These are phyloP conservation scores for Neonothopanus nambi DNA, from an alignment of 1,284 basidiomycete species.

Conservation along the genomic window DNA sequence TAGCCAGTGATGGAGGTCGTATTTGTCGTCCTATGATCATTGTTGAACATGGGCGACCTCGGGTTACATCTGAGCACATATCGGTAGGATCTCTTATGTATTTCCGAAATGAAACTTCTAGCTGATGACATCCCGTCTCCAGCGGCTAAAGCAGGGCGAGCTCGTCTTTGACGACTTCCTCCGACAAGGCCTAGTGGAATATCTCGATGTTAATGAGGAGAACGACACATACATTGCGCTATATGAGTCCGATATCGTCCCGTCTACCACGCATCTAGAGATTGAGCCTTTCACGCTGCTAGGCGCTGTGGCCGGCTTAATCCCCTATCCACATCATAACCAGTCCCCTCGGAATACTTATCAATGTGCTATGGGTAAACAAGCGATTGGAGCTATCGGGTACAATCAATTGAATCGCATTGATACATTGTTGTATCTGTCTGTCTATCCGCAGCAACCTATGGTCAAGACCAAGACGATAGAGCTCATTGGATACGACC, in stretches of 20 bases:
- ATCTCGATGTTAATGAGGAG: constrained; percentile 99
- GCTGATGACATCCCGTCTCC: constrained; percentile 3
- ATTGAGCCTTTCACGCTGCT: constrained; percentile 99
- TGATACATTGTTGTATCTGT: constrained; percentile 97
- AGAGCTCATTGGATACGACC: constrained; percentile 95
- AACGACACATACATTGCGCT: constrained; percentile 97
- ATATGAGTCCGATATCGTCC: constrained; percentile 87
- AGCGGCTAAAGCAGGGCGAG: constrained; percentile 80
- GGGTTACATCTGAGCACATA: constrained; percentile 84
- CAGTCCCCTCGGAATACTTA: constrained; percentile 99
- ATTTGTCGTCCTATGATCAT: constrained; percentile 99
- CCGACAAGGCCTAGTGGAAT: constrained; percentile 94
- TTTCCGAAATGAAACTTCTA: constrained; percentile 3
- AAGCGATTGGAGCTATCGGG: constrained; percentile 98
- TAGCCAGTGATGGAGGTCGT: constrained; percentile 96
- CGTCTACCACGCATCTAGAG: constrained; percentile 91
- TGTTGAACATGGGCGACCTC: constrained; percentile 81
- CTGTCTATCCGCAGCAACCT: constrained; percentile 99
- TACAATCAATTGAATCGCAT: constrained; percentile 99
- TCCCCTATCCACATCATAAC: constrained; percentile 99
- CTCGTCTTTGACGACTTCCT: constrained; percentile 96
- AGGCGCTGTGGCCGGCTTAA: constrained; percentile 96
- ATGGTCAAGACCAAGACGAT: constrained; percentile 99
- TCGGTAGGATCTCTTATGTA: constrained; percentile 45
- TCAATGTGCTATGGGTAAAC: constrained; percentile 99